A percentile compares a stretch with the other conserved stretches of the same genome.
Evolutionary conservation across 768 basidiomycete genomes (phyloP).

Genomic region (Cubamyces sp.): DNA sequence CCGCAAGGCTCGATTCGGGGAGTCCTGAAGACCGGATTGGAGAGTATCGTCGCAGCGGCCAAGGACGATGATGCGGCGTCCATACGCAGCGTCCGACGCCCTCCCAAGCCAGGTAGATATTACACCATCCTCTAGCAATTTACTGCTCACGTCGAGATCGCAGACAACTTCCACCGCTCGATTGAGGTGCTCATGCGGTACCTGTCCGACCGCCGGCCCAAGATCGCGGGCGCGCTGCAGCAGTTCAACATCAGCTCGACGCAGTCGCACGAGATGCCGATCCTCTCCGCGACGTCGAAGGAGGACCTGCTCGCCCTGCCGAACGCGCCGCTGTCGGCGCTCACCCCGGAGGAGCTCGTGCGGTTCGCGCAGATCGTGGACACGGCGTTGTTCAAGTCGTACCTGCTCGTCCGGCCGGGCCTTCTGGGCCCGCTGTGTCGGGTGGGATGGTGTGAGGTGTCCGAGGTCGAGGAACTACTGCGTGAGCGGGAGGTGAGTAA

Average conservation of each 20-base stretch:
- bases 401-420: constrained; percentile 78
- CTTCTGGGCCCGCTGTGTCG: constrained; percentile 88
- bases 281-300: constrained; percentile 71
- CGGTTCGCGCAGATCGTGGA: constrained; percentile 93
- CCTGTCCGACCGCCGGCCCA: constrained; percentile 87
- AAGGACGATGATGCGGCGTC: constrained; percentile 73
- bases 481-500: constrained; percentile 72
- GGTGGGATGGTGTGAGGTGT: constrained; percentile 94
- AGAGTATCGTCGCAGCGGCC: constrained; percentile 48
- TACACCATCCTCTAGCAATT: not conserved
- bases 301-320: constrained; percentile 82
- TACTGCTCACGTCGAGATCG: not conserved
- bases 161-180: constrained; percentile 69
- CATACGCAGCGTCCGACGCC: constrained; percentile 41
- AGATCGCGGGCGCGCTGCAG: constrained; percentile 76
- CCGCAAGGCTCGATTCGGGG: constrained; percentile 44
- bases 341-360: constrained; percentile 84
- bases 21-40: constrained; percentile 59
- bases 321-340: constrained; percentile 65
- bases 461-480: constrained; percentile 88
- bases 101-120: constrained; percentile 37
- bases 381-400: constrained; percentile 93
- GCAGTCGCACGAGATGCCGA: constrained; percentile 68
- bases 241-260: constrained; percentile 68
- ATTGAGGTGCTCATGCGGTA: constrained; percentile 90